Evolutionary conservation across 1,284 basidiomycete genomes (phyloP).

Genomic region (Ustilago cynodontis): DNA sequence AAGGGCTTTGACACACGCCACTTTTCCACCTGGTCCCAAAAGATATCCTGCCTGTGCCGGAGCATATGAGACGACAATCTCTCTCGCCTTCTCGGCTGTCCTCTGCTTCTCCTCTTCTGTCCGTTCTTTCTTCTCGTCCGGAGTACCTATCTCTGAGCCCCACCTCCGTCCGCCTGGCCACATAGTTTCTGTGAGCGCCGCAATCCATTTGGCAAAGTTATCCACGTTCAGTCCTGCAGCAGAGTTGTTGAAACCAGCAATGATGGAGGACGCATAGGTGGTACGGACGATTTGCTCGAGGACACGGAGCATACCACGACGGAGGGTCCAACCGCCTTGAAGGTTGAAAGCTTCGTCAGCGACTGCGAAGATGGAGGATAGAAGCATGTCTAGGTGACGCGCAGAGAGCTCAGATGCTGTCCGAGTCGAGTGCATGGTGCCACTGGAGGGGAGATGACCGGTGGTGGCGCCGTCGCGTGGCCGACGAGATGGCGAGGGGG

Average conservation of each 20-base stretch:
- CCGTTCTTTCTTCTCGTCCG: conserved; percentile 26
- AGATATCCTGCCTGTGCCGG: conserved; percentile 66
- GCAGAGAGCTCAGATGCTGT: conserved; percentile 38
- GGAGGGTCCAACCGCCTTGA: conserved; percentile 68
- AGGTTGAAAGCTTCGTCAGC: conserved; percentile 69
- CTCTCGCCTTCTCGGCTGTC: conserved; percentile 55
- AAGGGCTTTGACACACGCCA: conserved; percentile 63
- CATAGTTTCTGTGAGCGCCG: conserved; percentile 51
- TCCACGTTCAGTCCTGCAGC: conserved; percentile 56
- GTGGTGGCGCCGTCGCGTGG: background rate
- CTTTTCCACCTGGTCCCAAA: conserved; percentile 64
- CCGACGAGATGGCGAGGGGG: conserved; percentile 29
- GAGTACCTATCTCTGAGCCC: conserved; percentile 31
- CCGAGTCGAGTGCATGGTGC: background rate
- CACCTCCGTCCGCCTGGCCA: conserved; percentile 62
- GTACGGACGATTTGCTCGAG: conserved; percentile 68
- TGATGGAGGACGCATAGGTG: conserved; percentile 62
- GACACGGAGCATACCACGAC: conserved; percentile 68
- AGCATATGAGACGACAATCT: conserved; percentile 64
- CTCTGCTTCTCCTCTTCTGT: conserved; percentile 49
- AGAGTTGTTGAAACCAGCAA: conserved; percentile 61
- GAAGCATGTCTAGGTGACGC: conserved; percentile 65
- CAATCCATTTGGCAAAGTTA: conserved; percentile 60
- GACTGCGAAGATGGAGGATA: conserved; percentile 68
- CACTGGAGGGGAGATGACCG: background rate